phyloP scores from a whole-genome alignment of 345 rosid species.

The Populus euphratica region DNA sequence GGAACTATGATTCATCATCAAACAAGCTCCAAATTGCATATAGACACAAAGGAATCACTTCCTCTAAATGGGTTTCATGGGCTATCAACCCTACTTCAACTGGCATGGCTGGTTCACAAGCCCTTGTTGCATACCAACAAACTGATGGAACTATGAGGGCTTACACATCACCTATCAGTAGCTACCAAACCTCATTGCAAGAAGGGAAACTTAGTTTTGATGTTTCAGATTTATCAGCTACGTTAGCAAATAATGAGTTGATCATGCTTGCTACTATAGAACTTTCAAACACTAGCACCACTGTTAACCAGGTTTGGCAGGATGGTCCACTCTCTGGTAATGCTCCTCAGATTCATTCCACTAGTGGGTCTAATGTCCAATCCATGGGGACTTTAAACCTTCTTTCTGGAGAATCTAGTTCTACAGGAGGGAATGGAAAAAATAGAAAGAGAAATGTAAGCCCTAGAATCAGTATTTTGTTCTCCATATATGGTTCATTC shows the following conservation, averaged over 20 bases:
- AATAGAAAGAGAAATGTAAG: slow-evolving; percentile 61
- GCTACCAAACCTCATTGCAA: slow-evolving; percentile 45
- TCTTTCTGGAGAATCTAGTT: slow-evolving; percentile 45
- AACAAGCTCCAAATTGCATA: slow-evolving; percentile 61
- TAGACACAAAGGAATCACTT: slow-evolving; percentile 50
- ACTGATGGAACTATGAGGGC: slow-evolving; percentile 53
- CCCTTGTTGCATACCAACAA: slow-evolving; percentile 69
- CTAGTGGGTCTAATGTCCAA: slow-evolving; percentile 51
- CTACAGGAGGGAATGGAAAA: slow-evolving; percentile 39
- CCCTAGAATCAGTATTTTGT: background rate
- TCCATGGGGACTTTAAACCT: slow-evolving; percentile 62
- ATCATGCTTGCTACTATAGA: slow-evolving; percentile 60
- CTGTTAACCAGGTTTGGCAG: slow-evolving; percentile 81
- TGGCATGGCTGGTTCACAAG: slow-evolving; percentile 78
- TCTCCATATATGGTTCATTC: background rate
- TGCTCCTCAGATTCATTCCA: slow-evolving; percentile 38
- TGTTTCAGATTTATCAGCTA: slow-evolving; percentile 57
- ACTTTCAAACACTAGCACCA: slow-evolving; percentile 31
- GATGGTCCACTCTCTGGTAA: slow-evolving; percentile 57
- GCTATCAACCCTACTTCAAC: slow-evolving; percentile 69
- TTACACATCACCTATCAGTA: slow-evolving; percentile 59
- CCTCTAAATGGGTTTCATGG: slow-evolving; percentile 80
- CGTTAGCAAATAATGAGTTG: slow-evolving; percentile 52
- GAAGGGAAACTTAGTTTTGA: slow-evolving; percentile 61
- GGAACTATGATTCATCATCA: slow-evolving; percentile 55